These are phyloP conservation scores for Trichosporon coremiiforme DNA, from an alignment of 1,284 basidiomycete species.

Conservation along the genomic window DNA sequence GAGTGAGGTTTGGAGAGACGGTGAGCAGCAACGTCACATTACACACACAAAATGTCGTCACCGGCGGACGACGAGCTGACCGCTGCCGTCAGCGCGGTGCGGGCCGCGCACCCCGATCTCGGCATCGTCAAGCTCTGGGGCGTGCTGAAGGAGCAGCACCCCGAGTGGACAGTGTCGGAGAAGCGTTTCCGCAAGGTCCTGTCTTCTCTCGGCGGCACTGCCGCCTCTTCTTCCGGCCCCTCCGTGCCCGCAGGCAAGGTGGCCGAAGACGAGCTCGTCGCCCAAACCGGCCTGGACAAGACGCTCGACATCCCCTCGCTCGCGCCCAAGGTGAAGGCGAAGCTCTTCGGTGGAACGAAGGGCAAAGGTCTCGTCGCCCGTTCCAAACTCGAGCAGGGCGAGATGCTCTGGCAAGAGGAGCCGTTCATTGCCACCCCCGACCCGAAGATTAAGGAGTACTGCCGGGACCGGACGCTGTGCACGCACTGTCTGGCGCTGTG, in stretches of 20 bases:
- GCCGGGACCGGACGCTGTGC: slow-evolving; percentile 41
- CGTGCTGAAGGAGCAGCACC: slow-evolving; percentile 63
- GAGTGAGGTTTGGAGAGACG: too few relatives aligned
- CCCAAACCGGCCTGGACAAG: slow-evolving; percentile 68
- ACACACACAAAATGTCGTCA: neutral
- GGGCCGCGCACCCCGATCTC: slow-evolving; percentile 64
- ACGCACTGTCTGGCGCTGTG: slow-evolving; percentile 46
- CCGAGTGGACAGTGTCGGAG: slow-evolving; percentile 76
- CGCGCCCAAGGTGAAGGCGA: slow-evolving; percentile 68
- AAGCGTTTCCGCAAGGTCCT: slow-evolving; percentile 72
- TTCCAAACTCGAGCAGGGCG: slow-evolving; percentile 67
- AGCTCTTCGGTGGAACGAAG: slow-evolving; percentile 69
- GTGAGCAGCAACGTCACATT: neutral
- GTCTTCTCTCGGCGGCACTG: slow-evolving; percentile 23
- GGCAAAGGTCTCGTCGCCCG: slow-evolving; percentile 81
- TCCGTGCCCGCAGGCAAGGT: slow-evolving; percentile 34
- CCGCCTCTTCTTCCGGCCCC: slow-evolving; percentile 20
- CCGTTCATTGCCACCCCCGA: slow-evolving; percentile 56
- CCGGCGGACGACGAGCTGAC: slow-evolving; percentile 60
- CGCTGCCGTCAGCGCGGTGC: slow-evolving; percentile 56
- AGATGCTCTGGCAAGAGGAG: slow-evolving; percentile 76
- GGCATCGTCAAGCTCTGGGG: slow-evolving; percentile 72
- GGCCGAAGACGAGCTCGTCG: slow-evolving; percentile 55
- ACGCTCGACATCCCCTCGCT: slow-evolving; percentile 66
- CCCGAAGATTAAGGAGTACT: slow-evolving; percentile 35